Percentiles rank a stretch among this genome's conserved stretches.
phyloP scores from a whole-genome alignment of 441 rosid species.

The Dalechampia spathulata region DNA sequence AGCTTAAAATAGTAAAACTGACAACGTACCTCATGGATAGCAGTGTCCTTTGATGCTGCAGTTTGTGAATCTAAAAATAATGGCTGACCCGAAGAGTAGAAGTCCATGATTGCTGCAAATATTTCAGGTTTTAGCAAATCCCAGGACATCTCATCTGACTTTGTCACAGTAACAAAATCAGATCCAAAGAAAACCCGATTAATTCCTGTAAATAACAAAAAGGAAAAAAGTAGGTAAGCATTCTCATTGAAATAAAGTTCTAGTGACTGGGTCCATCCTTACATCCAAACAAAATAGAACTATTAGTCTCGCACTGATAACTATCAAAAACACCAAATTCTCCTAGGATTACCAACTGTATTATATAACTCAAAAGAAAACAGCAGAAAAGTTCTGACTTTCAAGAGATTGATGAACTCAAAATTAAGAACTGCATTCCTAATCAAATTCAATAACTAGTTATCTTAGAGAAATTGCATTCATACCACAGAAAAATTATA shows the following conservation, averaged over 20 bases:
- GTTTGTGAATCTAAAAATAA: slow-evolving; percentile 67
- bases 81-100: slow-evolving; percentile 80
- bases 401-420: too few relatives aligned
- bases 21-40: slow-evolving; percentile 56
- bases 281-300: not conserved
- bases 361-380: too few relatives aligned
- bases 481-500: not conserved
- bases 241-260: not conserved
- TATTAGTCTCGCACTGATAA: not conserved
- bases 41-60: slow-evolving; percentile 79
- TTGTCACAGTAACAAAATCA: slow-evolving; percentile 91
- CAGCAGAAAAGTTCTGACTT: too few relatives aligned
- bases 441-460: too few relatives aligned
- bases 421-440: too few relatives aligned
- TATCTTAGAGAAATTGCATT: too few relatives aligned
- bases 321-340: not conserved
- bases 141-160: slow-evolving; percentile 81
- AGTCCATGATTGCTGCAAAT: slow-evolving; percentile 91
- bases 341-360: not conserved
- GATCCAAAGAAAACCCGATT: slow-evolving; percentile 82
- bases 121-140: slow-evolving; percentile 80
- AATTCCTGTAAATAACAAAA: slow-evolving; percentile 39
- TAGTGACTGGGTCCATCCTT: too few relatives aligned
- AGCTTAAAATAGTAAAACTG: slow-evolving; percentile 5
- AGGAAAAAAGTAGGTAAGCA: slow-evolving; percentile 9